Evolutionary conservation across 257 asterid species (phyloP).

Genomic region (Capsicum rhomboideum): DNA sequence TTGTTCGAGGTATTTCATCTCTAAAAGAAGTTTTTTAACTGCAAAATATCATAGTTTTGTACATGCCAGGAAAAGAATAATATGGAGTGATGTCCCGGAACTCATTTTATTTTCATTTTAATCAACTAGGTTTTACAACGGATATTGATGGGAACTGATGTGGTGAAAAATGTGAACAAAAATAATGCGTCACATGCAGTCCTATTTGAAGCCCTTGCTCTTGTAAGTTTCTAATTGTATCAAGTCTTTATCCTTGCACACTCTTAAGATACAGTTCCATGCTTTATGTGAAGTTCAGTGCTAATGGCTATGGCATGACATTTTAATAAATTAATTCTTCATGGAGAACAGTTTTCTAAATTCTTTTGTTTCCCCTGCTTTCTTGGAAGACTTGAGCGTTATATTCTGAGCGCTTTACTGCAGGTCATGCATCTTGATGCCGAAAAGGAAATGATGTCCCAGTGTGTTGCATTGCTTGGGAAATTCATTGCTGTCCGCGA

Average conservation of each 20-base stretch:
- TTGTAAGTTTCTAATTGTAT: constrained; percentile 38
- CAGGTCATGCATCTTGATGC: constrained; percentile 99
- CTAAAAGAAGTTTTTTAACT: background rate
- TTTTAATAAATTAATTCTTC: background rate
- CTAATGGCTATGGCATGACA: background rate
- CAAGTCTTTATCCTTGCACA: background rate
- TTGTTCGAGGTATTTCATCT: constrained; percentile 75
- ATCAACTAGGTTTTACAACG: constrained; percentile 78
- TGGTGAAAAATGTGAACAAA: constrained; percentile 98
- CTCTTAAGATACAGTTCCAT: background rate
- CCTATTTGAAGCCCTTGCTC: constrained; percentile 98
- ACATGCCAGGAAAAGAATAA: background rate
- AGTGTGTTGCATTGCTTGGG: constrained; percentile 95
- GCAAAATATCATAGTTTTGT: background rate
- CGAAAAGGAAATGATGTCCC: constrained; percentile 97
- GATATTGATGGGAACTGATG: constrained; percentile 98
- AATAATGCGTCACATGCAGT: constrained; percentile 99
- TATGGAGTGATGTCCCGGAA: background rate
- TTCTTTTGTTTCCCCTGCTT: background rate
- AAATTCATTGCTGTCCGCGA: constrained; percentile 95
- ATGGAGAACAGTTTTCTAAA: background rate
- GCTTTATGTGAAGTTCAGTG: background rate
- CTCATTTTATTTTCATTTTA: background rate
- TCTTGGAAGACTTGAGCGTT: background rate
- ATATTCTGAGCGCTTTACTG: background rate